A percentile compares a stretch with the other conserved stretches of the same genome.
Evolutionary conservation across 2,329 filamentous ascomycete genomes (phyloP).

Genomic region (Aschersonia sp.): DNA sequence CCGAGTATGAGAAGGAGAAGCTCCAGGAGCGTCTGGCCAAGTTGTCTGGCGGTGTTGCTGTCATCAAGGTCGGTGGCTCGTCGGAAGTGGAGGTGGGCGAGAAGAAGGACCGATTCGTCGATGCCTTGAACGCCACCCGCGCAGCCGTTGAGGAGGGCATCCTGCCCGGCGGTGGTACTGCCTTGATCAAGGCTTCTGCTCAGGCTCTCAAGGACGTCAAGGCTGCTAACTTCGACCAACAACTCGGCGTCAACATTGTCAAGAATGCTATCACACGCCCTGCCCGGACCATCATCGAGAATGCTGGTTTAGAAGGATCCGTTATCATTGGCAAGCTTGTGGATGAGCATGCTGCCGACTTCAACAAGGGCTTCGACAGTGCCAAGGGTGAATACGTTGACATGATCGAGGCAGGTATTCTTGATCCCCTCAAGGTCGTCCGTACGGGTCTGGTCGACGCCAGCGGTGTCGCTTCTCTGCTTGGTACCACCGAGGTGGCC

Average conservation of each 20-base stretch:
- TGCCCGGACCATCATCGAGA: constrained; percentile 91
- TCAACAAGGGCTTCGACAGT: constrained; percentile 98
- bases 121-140: constrained; percentile 93
- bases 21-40: constrained; percentile 98
- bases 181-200: constrained; percentile 88
- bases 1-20: constrained; percentile 99
- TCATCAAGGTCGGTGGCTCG: constrained; percentile 96
- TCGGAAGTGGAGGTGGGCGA: constrained; percentile 98
- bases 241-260: constrained; percentile 93
- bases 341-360: constrained; percentile 80
- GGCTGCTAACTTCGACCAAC: constrained; percentile 93
- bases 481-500: constrained; percentile 95
- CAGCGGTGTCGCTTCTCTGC: constrained; percentile 87
- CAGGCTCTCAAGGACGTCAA: constrained; percentile 77
- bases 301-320: constrained; percentile 87
- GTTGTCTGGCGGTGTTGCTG: constrained; percentile 95
- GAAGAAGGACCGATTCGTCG: constrained; percentile 99
- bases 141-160: constrained; percentile 99
- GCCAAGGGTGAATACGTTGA: constrained; percentile 96
- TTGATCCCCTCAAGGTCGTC: constrained; percentile 98
- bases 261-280: constrained; percentile 96
- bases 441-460: constrained; percentile 91
- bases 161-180: constrained; percentile 94
- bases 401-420: constrained; percentile 94
- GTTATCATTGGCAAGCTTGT: constrained; percentile 97